A percentile compares a stretch with the other conserved stretches of the same genome.
Conservation (phyloP, 352 stramenopile species). For the Phytophthora pistaciae region DNA sequence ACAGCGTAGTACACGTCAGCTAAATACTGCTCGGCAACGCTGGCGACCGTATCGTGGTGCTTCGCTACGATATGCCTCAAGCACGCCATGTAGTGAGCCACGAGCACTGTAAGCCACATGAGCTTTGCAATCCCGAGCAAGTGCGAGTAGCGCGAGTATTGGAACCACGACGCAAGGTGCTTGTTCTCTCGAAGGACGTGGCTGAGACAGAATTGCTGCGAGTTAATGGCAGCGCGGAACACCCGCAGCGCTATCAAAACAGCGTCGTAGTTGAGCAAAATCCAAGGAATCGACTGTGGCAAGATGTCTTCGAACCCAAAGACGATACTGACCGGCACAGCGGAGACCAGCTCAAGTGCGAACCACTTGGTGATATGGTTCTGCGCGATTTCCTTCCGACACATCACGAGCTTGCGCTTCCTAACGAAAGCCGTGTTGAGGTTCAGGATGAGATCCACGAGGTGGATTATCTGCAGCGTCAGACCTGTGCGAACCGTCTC, state of each 20-base stretch:
- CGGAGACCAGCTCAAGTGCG: slow-evolving; percentile 13
- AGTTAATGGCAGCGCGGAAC: not conserved
- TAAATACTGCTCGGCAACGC: slow-evolving; percentile 33
- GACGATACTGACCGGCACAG: not conserved
- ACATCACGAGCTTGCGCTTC: not conserved
- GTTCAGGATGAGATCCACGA: slow-evolving; percentile 21
- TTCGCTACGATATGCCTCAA: slow-evolving; percentile 34
- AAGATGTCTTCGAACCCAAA: not conserved
- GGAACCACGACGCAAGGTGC: not conserved
- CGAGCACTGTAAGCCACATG: slow-evolving; percentile 42
- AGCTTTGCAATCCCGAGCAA: slow-evolving; percentile 37
- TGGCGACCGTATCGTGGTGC: not conserved
- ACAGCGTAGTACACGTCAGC: slow-evolving; percentile 39
- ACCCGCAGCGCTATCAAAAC: slow-evolving; percentile 26
- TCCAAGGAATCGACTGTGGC: not conserved
- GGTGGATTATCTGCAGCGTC: not conserved
- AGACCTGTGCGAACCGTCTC: not conserved
- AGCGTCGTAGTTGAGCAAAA: slow-evolving; percentile 1
- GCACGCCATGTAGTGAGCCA: slow-evolving; percentile 53
- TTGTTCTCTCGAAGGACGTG: not conserved
- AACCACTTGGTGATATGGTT: slow-evolving; percentile 5
- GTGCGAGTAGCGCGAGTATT: slow-evolving; percentile 37
- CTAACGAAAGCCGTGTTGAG: slow-evolving; percentile 19
- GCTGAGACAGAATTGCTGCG: not conserved
- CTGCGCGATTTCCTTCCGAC: slow-evolving; percentile 13